phyloP scores from a whole-genome alignment of 2,329 filamentous ascomycete genomes.

The Aspergillus ruber region DNA sequence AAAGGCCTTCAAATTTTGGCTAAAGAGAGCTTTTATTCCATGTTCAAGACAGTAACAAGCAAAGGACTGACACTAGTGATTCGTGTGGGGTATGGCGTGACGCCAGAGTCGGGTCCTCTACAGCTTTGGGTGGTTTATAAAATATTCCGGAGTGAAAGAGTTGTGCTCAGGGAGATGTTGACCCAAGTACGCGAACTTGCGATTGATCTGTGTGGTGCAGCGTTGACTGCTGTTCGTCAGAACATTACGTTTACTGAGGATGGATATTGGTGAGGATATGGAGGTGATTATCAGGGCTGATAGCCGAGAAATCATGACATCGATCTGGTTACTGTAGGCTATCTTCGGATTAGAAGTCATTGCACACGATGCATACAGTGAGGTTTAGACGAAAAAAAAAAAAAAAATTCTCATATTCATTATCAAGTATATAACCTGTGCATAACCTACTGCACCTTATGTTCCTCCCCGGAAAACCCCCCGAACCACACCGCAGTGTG shows the following conservation, averaged over 20 bases:
- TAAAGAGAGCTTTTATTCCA: neutral
- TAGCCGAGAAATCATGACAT: no score
- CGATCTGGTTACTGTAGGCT: no score
- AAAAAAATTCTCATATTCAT: no score
- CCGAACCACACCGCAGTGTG: no score
- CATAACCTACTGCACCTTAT: no score
- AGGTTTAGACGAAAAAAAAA: no score
- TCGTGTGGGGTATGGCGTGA: neutral
- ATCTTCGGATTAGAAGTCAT: no score
- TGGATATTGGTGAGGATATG: neutral
- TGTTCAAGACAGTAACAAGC: neutral
- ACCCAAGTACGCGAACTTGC: neutral
- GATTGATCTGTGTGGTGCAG: neutral
- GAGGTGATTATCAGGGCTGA: neutral
- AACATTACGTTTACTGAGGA: no score
- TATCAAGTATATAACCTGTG: no score
- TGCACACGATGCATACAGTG: no score
- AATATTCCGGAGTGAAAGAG: no score
- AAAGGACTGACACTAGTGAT: neutral
- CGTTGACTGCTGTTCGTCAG: neutral
- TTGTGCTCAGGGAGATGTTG: neutral
- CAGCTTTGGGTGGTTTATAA: neutral
- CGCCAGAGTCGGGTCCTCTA: neutral
- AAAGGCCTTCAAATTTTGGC: neutral
- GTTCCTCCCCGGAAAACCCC: no score